phyloP scores from a whole-genome alignment of 2,329 filamentous ascomycete species.

The Cladophialophora immunda region DNA sequence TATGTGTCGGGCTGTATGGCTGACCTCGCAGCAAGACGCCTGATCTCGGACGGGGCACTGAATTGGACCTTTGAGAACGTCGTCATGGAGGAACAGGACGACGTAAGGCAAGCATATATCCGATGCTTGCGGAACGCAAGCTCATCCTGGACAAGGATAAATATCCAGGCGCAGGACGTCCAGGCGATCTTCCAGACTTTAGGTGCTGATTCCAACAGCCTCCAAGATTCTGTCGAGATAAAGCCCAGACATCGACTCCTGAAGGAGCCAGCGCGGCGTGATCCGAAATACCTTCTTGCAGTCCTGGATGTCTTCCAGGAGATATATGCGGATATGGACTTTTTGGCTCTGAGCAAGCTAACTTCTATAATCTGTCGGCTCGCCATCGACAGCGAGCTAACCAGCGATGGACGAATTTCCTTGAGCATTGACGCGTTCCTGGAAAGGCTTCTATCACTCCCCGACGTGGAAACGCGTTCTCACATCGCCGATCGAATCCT shows the following conservation, averaged over 20 bases:
- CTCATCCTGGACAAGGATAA: conserved; percentile 38
- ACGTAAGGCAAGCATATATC: conserved; percentile 69
- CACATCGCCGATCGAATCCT: conserved; percentile 36
- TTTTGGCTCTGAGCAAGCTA: conserved; percentile 36
- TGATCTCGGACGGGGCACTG: conserved; percentile 70
- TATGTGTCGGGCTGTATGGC: conserved; percentile 70
- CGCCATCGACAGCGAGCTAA: conserved; percentile 34
- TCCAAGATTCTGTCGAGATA: conserved; percentile 31
- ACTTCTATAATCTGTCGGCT: conserved; percentile 38
- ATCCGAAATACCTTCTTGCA: conserved; percentile 35
- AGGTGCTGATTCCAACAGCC: conserved; percentile 34
- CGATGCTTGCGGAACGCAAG: conserved; percentile 60
- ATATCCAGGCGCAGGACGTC: conserved; percentile 34
- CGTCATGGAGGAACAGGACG: conserved; percentile 60
- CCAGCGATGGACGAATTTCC: conserved; percentile 33
- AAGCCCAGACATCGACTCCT: conserved; percentile 26
- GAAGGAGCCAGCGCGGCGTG: conserved; percentile 16
- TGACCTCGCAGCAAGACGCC: conserved; percentile 57
- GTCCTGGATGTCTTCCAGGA: conserved; percentile 33
- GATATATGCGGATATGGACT: conserved; percentile 39
- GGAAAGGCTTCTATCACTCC: conserved; percentile 30
- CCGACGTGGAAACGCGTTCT: conserved; percentile 25
- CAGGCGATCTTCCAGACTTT: conserved; percentile 34
- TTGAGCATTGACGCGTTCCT: conserved; percentile 34
- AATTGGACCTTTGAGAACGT: conserved; percentile 64